phyloP scores from a whole-genome alignment of 805 yeast genomes.

The Schizosaccharomyces osmophilus region DNA sequence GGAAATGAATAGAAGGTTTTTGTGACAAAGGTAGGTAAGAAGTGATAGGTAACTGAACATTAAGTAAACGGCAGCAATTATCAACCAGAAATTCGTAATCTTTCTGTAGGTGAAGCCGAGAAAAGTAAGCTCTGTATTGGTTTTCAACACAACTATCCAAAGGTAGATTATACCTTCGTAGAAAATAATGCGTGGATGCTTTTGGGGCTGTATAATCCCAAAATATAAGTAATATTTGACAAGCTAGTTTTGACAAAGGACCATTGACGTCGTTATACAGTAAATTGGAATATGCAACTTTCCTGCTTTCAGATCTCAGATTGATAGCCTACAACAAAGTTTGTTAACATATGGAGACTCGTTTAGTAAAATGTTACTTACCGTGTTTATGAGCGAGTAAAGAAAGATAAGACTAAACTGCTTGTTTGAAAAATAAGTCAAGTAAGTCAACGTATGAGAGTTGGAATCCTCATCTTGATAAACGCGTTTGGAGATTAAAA shows the following conservation, averaged over 20 bases:
- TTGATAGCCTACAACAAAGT: neutral
- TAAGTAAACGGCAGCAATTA: conserved; percentile 12
- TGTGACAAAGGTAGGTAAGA: conserved; percentile 11
- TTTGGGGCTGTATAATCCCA: conserved; percentile 38
- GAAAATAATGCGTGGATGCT: neutral
- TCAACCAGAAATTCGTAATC: conserved; percentile 16
- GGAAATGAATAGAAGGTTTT: conserved; percentile 17
- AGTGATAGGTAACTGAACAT: conserved; percentile 17
- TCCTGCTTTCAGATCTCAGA: neutral
- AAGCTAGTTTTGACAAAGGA: conserved; percentile 23
- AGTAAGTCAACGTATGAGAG: conserved; percentile 32
- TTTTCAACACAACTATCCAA: conserved; percentile 7
- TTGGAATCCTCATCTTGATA: conserved; percentile 22
- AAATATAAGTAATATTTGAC: conserved; percentile 38
- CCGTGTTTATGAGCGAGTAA: conserved; percentile 47
- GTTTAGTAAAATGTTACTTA: neutral
- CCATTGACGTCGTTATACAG: conserved; percentile 11
- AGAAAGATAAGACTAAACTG: conserved; percentile 25
- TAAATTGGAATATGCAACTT: neutral
- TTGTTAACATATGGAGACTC: neutral
- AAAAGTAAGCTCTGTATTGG: conserved; percentile 13
- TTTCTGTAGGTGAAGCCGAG: conserved; percentile 14
- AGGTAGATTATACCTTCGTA: neutral
- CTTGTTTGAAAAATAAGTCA: conserved; percentile 29
- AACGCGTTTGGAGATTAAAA: conserved; percentile 36